Evolutionary conservation across 2,329 filamentous ascomycete species (phyloP).

Genomic region (Ophioceras dolichostomum): DNA sequence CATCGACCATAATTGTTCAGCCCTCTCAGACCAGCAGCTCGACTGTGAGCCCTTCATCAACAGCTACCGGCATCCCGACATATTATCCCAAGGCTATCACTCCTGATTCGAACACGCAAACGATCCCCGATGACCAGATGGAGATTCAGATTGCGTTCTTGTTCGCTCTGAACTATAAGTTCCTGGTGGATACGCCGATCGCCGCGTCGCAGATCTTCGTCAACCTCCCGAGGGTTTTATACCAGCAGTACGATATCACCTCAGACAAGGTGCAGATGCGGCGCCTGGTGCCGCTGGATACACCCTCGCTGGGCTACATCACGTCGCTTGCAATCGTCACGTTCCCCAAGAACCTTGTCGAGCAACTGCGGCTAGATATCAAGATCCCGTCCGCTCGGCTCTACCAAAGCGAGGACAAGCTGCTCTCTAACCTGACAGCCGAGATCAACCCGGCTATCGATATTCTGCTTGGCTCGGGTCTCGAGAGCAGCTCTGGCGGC

Average conservation of each 20-base stretch:
- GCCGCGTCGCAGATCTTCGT: conserved; percentile 79
- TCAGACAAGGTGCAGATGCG: conserved; percentile 49
- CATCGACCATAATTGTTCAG: conserved; percentile 49
- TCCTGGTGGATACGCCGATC: conserved; percentile 58
- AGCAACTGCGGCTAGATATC: conserved; percentile 55
- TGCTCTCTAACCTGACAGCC: conserved; percentile 60
- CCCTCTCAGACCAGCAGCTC: conserved; percentile 23
- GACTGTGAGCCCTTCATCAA: conserved; percentile 22
- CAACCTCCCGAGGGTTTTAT: conserved; percentile 60
- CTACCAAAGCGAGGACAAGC: conserved; percentile 55
- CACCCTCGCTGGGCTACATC: conserved; percentile 60
- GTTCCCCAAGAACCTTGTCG: conserved; percentile 60
- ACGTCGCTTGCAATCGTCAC: conserved; percentile 62
- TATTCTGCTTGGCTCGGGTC: conserved; percentile 35
- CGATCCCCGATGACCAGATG: conserved; percentile 49
- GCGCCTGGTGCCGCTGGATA: conserved; percentile 67
- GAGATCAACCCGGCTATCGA: conserved; percentile 80
- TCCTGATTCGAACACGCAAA: conserved; percentile 43
- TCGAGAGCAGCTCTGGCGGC: conserved; percentile 25
- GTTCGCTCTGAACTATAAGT: conserved; percentile 69
- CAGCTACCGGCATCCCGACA: conserved; percentile 45
- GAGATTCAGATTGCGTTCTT: conserved; percentile 79
- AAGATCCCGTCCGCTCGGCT: conserved; percentile 59
- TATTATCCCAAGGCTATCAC: conserved; percentile 64
- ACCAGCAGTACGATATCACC: conserved; percentile 46